Percentiles rank a stretch among this genome's conserved stretches.
Conservation (phyloP, 2,329 filamentous ascomycete species). For the Trichothecium roseum region DNA sequence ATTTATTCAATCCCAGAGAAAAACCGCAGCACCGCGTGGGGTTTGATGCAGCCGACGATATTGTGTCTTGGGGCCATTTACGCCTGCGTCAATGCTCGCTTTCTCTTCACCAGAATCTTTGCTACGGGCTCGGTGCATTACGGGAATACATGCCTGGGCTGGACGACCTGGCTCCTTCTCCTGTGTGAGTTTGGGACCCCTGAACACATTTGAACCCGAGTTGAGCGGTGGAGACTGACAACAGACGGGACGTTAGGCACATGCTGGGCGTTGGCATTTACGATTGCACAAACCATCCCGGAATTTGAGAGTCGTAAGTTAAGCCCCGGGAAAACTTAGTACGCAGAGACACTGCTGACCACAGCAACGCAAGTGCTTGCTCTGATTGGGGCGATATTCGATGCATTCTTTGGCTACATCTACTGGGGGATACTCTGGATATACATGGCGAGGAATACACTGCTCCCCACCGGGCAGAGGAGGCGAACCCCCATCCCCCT, state of each 20-base stretch:
- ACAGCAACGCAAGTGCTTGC: conserved; percentile 3
- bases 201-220: no score
- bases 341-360: not conserved
- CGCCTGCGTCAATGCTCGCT: conserved; percentile 3
- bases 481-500: no score
- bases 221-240: no score
- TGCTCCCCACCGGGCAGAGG: no score
- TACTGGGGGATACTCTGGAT: conserved; percentile 3
- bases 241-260: conserved; percentile 2
- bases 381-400: conserved; percentile 4
- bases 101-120: not conserved
- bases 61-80: conserved; percentile 4
- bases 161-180: not conserved
- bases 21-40: not conserved
- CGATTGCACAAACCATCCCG: conserved; percentile 1
- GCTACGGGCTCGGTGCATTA: not conserved
- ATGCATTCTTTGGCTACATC: conserved; percentile 4
- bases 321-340: not conserved
- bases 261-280: conserved; percentile 3
- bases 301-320: conserved; percentile 3
- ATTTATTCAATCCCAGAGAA: not conserved
- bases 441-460: not conserved
- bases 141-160: not conserved
- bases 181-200: no score
- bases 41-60: conserved; percentile 3